phyloP scores from a whole-genome alignment of 2,329 filamentous ascomycete species.

The Colletotrichum chlorophyti region DNA sequence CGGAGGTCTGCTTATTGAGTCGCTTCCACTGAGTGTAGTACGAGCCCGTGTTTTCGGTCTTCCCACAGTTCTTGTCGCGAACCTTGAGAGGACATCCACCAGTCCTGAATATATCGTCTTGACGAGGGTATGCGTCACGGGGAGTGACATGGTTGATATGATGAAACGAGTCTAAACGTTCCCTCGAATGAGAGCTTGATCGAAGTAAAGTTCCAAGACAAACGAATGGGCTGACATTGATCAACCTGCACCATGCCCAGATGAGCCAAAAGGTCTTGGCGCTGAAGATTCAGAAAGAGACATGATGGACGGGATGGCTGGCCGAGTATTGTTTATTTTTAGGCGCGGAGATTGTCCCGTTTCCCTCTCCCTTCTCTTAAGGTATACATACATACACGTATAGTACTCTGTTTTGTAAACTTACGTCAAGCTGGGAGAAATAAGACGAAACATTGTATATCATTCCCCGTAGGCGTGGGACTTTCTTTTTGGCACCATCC shows the following conservation, averaged over 20 bases:
- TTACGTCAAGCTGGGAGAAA: too few species aligned
- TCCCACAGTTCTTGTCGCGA: too few species aligned
- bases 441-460: neutral
- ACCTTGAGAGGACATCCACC: too few species aligned
- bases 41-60: too few species aligned
- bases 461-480: neutral
- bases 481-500: neutral
- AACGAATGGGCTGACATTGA: neutral
- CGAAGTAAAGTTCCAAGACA: neutral
- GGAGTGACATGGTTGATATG: neutral
- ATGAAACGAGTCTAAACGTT: neutral
- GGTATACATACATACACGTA: neutral
- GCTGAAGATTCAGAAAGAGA: too few species aligned
- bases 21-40: too few species aligned
- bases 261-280: neutral
- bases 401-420: neutral
- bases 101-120: neutral
- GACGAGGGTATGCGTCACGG: neutral
- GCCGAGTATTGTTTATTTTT: slow-evolving; percentile 10
- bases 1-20: too few species aligned
- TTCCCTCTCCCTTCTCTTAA: neutral
- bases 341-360: neutral
- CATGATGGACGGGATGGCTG: neutral
- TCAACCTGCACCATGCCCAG: neutral
- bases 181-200: neutral